Conservation (phyloP, 495 filamentous ascomycete genomes). For the Penicillium canescens region DNA sequence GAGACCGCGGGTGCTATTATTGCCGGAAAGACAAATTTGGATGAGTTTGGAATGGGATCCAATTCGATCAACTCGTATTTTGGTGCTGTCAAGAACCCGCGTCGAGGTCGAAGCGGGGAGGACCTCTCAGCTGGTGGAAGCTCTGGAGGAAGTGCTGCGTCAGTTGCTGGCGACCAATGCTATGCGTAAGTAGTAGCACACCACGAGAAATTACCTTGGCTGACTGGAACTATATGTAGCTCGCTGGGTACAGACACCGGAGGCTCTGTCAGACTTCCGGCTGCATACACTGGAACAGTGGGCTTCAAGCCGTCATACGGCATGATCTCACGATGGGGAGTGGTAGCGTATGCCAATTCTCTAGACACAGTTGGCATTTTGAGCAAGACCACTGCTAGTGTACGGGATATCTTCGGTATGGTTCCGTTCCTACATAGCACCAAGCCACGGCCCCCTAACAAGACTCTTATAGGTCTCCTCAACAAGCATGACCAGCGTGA, state of each 20-base stretch:
- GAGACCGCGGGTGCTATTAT: constrained; percentile 64
- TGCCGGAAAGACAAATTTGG: constrained; percentile 84
- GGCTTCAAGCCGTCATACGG: constrained; percentile 96
- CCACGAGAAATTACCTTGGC: background rate
- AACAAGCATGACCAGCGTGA: constrained; percentile 68
- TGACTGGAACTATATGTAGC: constrained; percentile 28
- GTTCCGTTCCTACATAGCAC: background rate
- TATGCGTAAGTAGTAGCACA: constrained; percentile 50
- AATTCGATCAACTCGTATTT: constrained; percentile 76
- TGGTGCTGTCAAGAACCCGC: constrained; percentile 60
- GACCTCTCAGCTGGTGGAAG: constrained; percentile 79
- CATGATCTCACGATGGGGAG: constrained; percentile 80
- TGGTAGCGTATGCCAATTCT: constrained; percentile 93
- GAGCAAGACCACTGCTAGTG: constrained; percentile 47
- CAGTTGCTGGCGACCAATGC: constrained; percentile 70
- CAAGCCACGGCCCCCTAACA: constrained; percentile 2
- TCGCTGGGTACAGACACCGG: constrained; percentile 95
- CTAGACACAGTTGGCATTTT: constrained; percentile 91
- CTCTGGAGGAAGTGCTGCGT: constrained; percentile 90
- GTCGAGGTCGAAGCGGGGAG: constrained; percentile 21
- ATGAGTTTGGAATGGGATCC: constrained; percentile 98
- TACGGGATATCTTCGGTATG: constrained; percentile 58
- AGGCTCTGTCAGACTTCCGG: constrained; percentile 87
- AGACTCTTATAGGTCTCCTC: constrained; percentile 37
- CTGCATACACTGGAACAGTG: constrained; percentile 82